Base-by-base conservation (phyloP, 805 yeast species). In the Blastobotrys muscicola region DNA sequence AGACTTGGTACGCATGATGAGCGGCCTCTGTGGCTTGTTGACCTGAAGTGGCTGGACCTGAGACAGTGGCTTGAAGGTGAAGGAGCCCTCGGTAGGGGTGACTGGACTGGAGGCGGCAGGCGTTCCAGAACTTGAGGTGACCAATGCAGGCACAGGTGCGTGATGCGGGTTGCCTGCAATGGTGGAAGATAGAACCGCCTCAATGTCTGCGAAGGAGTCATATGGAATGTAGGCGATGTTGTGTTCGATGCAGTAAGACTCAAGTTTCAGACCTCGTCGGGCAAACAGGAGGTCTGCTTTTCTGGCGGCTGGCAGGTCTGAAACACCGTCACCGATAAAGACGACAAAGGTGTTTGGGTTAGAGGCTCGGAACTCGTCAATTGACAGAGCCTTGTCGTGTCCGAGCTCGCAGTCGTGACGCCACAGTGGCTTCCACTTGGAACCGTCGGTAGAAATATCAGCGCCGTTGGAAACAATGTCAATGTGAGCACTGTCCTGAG, bases 241-340 rank as follows among this genome's bases (percentile, higher is more conserved):
- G 54, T 67, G 60, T 49, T 64, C 61, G 38, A 58, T 45, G 52
- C 72, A 67, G 59, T 64, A 67, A 47, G 61, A 54, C 56, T 67
- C 72, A 20, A 67, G 57, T 20, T 62, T 59, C 37, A 65, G 60
- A 11, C 71, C 70, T 30, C 58, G 57, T 45, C 72, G 65, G 15
- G 72, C 72, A 52, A 68, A 67, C 43, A 67, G 53, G 34, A 67
- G 63, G 41, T 67, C 72, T 7, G 72, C 70, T 51, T 66, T 65
- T 15, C 61, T 53, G 3, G 72, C 72, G 10, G 71, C 72, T 6
- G 72, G 68, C 23, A 67, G 55, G 43, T 67, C 72, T 12, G 69
- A 67, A 26, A 76, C 71, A 4, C 83, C 83, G 33, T 75, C 72
- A 8, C 82, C 82, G 45, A 77, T 64, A 29, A 78, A 76, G 9